Evolutionary conservation across 1,284 basidiomycete species (phyloP), one percentile per base, ranked within the genome.

Genomic region (Salmacisia buchloeana): DNA sequence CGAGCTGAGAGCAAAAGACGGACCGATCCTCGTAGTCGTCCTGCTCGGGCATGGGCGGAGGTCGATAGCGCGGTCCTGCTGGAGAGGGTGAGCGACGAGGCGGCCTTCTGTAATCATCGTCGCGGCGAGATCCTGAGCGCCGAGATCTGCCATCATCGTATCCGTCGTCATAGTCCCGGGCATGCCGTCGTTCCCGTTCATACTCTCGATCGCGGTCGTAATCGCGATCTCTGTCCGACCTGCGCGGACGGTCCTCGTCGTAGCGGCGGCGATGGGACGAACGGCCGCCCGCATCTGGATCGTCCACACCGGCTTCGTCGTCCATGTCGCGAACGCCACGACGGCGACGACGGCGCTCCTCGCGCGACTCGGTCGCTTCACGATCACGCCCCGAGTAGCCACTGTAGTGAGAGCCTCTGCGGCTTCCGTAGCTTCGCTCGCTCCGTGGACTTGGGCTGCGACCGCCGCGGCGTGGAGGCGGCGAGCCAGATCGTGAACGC

Each of bases 1-100:
- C 91, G 78, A 99, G 88, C 83, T 97, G 94, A 75, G 93, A 94
- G 80, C 97, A 93, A 83, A 98, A 98, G 70, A 97, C 91, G 73
- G 94, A 97, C 81, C 96, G 90, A 78, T 89, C 87, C 85, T 97
- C 94, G 65, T 80, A 80, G 35, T 79, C 80, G 34, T 80, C 78
- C 38, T 74, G 72, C 41, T 79, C 78, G 89, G 92, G 80, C 92
- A 92, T 58, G 15, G 45, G 31, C 23, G 36, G 25, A 10, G 57
- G 57, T 41, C 45, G 54, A 23, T 43, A 35, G 3, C 49, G 49
- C 2, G 49, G 49, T 25, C 39, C 59, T 33, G 38, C 27, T 29
- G 59, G 59, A 31, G 59, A 60, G 31, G 45, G 59, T 34, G 36
- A 36, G 23, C 52, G n/a, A 33, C 59, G 23, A 41, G 45, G 41